Base-by-base conservation (phyloP, 1,139 yeast species). In the Kluyveromyces sp. region DNA sequence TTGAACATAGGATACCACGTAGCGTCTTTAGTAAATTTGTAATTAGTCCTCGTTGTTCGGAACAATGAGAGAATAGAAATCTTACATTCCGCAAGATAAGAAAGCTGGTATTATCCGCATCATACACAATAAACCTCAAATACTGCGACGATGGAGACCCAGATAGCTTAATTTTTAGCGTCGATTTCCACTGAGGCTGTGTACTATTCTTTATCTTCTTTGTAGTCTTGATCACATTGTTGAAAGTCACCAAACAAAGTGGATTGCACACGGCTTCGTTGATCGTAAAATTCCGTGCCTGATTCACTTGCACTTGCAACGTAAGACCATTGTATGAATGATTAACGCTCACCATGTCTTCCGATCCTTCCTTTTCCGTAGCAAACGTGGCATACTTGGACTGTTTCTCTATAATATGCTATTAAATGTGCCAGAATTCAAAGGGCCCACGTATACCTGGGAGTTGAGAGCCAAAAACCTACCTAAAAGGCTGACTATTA, bases 71-170 rank as follows among this genome's bases (percentile, higher is more conserved):
- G 42, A 3, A 63, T 41, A 3, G 64, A 58, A 4, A 63, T 25
- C 48, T 55, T 57, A 2, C 55, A 56, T 47, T 63, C 66, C 15
- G 66, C 66, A 4, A 63, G 48, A 34, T 63, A 63, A 62, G 44
- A 44, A 58, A 62, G 31, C 38, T 37, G 7, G 41, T 42, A 7
- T 43, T 31, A 21, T 41, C 41, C 25, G 41, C 28, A 25, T 63
- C 66, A 45, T 60, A 63, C 8, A 63, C 50, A 4, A 61, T 53
- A 25, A 61, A 43, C 39, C 64, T 47, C 25, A 63, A 37, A 50
- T 58, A 49, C 43, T 60, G 59, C 3, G 63, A 58, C 6, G 46
- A 50, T 4, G 65, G 62, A 38, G 50, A 45, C 31, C 40, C 46
- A 2, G 66, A 64, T 30, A 63, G 47, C 37, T 53, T 57, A 41